Evolutionary conservation across 2,329 filamentous ascomycete genomes (phyloP).

Genomic region (Karstenula rhodostoma): DNA sequence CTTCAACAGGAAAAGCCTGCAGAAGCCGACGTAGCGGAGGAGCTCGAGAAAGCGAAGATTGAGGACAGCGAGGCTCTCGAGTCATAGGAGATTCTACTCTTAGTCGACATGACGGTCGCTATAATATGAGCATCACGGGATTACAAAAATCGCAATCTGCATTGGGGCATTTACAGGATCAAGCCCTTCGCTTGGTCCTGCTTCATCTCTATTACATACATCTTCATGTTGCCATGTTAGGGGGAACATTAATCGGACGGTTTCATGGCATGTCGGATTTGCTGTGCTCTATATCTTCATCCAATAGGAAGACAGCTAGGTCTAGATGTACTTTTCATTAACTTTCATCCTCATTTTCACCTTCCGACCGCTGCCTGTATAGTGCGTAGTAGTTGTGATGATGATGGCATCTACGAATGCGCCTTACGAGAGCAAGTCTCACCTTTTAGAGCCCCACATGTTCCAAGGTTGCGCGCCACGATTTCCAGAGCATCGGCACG

Average conservation of each 20-base stretch:
- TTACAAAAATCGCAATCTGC: constrained; percentile 14
- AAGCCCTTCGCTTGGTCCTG: neutral
- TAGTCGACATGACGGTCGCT: neutral
- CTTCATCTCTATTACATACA: constrained; percentile 23
- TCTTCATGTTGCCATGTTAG: constrained; percentile 2
- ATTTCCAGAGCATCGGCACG: constrained; percentile 11
- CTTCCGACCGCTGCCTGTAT: neutral
- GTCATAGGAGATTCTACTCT: constrained; percentile 27
- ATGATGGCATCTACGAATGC: neutral
- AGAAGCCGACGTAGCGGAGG: constrained; percentile 65
- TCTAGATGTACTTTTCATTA: constrained; percentile 28
- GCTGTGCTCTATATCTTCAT: constrained; percentile 26
- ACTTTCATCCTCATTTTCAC: neutral
- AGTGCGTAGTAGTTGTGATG: neutral
- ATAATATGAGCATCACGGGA: constrained; percentile 6
- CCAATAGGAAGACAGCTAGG: constrained; percentile 26
- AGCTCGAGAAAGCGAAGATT: constrained; percentile 67
- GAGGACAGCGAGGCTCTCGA: constrained; percentile 58
- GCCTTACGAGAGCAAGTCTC: neutral
- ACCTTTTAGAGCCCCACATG: constrained; percentile 8
- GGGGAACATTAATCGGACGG: neutral
- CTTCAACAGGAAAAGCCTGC: constrained; percentile 66
- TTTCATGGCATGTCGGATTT: constrained; percentile 16
- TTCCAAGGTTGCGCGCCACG: constrained; percentile 2
- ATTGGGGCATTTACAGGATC: neutral